Base-by-base conservation (phyloP, 441 rosid species). In the Corymbia calophylla region DNA sequence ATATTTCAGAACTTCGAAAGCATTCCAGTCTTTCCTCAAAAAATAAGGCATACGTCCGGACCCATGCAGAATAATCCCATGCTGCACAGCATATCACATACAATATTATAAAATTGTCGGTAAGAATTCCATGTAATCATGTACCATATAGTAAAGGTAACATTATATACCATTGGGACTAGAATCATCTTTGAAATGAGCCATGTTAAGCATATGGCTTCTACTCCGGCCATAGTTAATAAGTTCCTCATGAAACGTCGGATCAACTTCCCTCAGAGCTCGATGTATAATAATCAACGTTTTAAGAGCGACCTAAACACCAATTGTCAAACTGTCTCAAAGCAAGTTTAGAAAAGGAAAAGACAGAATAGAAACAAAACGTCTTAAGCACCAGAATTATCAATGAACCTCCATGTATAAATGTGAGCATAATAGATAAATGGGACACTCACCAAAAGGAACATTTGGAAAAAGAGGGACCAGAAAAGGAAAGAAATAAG, bases 131-230 rank as follows among this genome's bases (percentile, higher is more conserved):
- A 58, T 86, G 90, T 77, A 91, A 49, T 21, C 85, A 90, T 16
- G 9, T 21, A 58, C 19, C n/a, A 64, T 86, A 88, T 9, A 53
- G 53, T 7, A 29, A 62, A 54, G 88, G 51, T 7, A 84, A 68
- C 81, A 85, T 73, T 87, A 73, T 13, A 82, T 95, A 98, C 99
- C 99, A 90, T 94, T 95, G 88, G 99, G 97, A 93, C 99, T 93
- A 16, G 99, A 97, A 94, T 97, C 99, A 92, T 98, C 99, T 92
- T 96, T 98, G 91, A 98, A 98, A 93, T 98, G 98, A 88, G 98
- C 93, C 99, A 97, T 95, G 90, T 96, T 96, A 87, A 98, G 99
- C 98, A 98, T 96, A 89, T 96, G 99, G 90, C 68, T 94, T 93
- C 98, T 93, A 93, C 97, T 96, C 92, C 97, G 94, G 84, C 98